phyloP scores from a whole-genome alignment of 352 stramenopile species.

The Globisporangium megalacanthum region DNA sequence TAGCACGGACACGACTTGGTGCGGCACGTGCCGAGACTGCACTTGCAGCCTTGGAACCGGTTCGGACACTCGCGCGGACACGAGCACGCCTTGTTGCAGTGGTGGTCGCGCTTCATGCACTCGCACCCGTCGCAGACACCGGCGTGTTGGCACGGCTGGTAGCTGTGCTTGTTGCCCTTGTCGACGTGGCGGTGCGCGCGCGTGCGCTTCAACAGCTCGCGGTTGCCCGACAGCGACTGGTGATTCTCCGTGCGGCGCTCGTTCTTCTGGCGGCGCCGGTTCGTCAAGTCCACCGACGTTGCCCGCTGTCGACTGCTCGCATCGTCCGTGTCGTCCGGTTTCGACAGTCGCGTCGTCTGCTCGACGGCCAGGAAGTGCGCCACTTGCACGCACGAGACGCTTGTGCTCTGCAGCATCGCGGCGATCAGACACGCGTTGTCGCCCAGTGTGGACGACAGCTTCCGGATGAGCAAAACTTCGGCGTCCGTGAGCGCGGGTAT shows the following conservation, averaged over 20 bases:
- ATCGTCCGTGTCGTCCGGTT: neutral
- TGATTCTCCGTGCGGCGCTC: conserved; percentile 7
- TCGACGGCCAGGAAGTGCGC: conserved; percentile 20
- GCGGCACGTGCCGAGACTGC: conserved; percentile 41
- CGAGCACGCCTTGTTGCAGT: conserved; percentile 55
- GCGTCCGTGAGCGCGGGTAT: conserved; percentile 17
- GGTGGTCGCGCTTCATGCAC: conserved; percentile 44
- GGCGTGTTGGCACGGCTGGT: conserved; percentile 55
- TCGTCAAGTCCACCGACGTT: conserved; percentile 8
- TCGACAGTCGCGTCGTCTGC: conserved; percentile 2
- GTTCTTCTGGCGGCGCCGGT: conserved; percentile 16
- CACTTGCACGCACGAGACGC: conserved; percentile 27
- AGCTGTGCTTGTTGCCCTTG: conserved; percentile 47
- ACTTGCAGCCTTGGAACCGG: conserved; percentile 64
- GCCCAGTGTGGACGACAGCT: conserved; percentile 32
- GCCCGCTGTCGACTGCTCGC: neutral
- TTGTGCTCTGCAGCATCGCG: conserved; percentile 29
- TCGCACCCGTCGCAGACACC: conserved; percentile 52
- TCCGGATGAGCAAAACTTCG: conserved; percentile 42
- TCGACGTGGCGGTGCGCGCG: conserved; percentile 35
- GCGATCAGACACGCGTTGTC: conserved; percentile 43
- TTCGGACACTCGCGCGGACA: conserved; percentile 61
- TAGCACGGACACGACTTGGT: conserved; percentile 56
- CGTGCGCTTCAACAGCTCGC: conserved; percentile 21
- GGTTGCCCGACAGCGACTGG: conserved; percentile 5